Evolutionary conservation across 2,329 filamentous ascomycete genomes (phyloP), one percentile per base, ranked within the genome.

Genomic region (Xylaria sp.): DNA sequence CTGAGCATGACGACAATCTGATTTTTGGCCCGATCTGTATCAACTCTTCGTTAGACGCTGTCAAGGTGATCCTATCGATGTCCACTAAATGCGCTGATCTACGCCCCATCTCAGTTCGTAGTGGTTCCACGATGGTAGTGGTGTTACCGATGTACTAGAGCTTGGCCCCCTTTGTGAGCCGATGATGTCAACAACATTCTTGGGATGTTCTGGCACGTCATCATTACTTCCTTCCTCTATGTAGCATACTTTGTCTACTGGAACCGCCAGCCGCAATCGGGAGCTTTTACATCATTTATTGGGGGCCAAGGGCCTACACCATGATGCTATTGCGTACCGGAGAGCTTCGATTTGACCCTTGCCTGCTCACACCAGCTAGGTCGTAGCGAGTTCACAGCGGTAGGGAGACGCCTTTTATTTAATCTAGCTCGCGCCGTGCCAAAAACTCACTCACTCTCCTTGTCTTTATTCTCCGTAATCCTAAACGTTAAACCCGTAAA

Each of bases 141-240:
- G 35, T 58, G 31, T 19, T 27, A 17, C 33, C 13, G 10, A 10
- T 19, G 11, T 13, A 2, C 8, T 21, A 25, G 29, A 33, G n/a
- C n/a, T n/a, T 27, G 48, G 29, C 23, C 4, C 17, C 31, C n/a
- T 40, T 27, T 44, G 31, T 21, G 17, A 11, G 38, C 35, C 44
- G 13, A 52, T 65, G 63, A 65, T 60, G 63, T 65, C 31, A 51
- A 57, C 54, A 53, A 58, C 23, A 3, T 9, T 54, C 54, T 21
- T 15, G 46, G 17, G 23, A 4, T 48, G 25, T 31, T 56, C 53
- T 58, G 57, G 54, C 49, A 63, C 63, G 63, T 65, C 63, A 65
- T 65, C 54, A 56, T 58, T 58, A 40, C 2, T 17, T 1, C 54
- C n/a, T 31, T 21, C 15, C 23, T 31, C 29, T 1, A 40, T 31